phyloP scores from a whole-genome alignment of 345 rosid species.

The Syzygium aromaticum region DNA sequence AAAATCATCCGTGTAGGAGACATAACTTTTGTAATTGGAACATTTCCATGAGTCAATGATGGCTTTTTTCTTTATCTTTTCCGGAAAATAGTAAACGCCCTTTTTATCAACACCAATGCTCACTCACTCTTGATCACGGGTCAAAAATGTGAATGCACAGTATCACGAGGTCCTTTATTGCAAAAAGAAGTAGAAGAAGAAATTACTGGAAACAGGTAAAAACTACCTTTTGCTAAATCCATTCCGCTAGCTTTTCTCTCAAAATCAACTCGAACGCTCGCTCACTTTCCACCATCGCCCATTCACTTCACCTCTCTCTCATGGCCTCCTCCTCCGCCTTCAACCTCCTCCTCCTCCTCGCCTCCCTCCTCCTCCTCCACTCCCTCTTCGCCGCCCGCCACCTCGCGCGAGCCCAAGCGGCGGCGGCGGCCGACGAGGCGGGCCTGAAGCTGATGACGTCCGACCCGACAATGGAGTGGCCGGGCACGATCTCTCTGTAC shows the following conservation, averaged over 20 bases:
- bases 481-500: slow-evolving; percentile 10
- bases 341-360: not conserved
- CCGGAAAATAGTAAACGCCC: too few species aligned
- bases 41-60: not conserved
- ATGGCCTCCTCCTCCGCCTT: not conserved
- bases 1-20: not conserved
- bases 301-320: not conserved
- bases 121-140: not conserved
- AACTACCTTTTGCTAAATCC: too few species aligned
- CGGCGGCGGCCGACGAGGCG: not conserved
- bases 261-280: not conserved
- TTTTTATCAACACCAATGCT: too few species aligned
- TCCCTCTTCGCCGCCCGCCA: not conserved
- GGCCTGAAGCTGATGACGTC: not conserved
- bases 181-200: not conserved
- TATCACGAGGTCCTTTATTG: not conserved
- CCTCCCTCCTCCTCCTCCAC: slow-evolving; percentile 4
- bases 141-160: not conserved
- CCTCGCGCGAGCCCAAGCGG: not conserved
- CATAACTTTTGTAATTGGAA: not conserved
- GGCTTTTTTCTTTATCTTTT: not conserved
- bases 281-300: not conserved
- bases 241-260: too few species aligned
- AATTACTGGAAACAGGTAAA: not conserved
- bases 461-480: slow-evolving; percentile 47